phyloP scores from a whole-genome alignment of 1,284 basidiomycete genomes.

The Phellinidium pouzarii region DNA sequence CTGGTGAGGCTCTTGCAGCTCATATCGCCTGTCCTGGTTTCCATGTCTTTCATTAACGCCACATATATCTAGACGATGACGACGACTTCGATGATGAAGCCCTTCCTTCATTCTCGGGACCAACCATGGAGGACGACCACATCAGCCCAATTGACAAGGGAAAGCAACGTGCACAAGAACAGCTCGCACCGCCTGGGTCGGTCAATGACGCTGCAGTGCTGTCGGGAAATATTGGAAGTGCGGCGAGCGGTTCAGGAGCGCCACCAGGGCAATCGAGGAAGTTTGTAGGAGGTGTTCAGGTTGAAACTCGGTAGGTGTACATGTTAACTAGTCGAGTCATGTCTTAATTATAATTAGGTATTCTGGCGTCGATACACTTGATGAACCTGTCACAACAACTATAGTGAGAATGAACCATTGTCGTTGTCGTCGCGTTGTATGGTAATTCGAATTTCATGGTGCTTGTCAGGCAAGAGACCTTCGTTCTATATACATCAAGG shows the following conservation, averaged over 20 bases:
- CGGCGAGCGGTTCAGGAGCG: constrained; percentile 17
- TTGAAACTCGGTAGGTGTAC: constrained; percentile 71
- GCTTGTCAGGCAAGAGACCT: constrained; percentile 71
- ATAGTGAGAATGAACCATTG: constrained; percentile 52
- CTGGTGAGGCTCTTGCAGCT: constrained; percentile 35
- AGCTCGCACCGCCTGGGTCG: constrained; percentile 36
- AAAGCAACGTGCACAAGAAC: constrained; percentile 58
- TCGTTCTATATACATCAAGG: constrained; percentile 83
- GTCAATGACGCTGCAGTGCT: constrained; percentile 33
- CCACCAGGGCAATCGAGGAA: constrained; percentile 43
- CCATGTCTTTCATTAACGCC: not conserved
- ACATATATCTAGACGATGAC: constrained; percentile 47
- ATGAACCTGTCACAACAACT: constrained; percentile 84
- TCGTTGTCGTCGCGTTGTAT: not conserved
- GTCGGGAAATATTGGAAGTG: constrained; percentile 68
- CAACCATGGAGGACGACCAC: constrained; percentile 27
- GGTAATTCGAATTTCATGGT: not conserved
- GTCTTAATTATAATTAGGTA: constrained; percentile 42
- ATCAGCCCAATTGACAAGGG: constrained; percentile 47
- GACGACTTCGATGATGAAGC: constrained; percentile 73
- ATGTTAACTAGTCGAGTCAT: not conserved
- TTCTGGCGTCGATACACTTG: constrained; percentile 78
- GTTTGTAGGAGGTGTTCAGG: constrained; percentile 74
- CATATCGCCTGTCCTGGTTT: constrained; percentile 17
- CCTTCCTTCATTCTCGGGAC: constrained; percentile 56